Base-by-base conservation (phyloP, 345 rosid genomes). In the Pelargonium nanum region DNA sequence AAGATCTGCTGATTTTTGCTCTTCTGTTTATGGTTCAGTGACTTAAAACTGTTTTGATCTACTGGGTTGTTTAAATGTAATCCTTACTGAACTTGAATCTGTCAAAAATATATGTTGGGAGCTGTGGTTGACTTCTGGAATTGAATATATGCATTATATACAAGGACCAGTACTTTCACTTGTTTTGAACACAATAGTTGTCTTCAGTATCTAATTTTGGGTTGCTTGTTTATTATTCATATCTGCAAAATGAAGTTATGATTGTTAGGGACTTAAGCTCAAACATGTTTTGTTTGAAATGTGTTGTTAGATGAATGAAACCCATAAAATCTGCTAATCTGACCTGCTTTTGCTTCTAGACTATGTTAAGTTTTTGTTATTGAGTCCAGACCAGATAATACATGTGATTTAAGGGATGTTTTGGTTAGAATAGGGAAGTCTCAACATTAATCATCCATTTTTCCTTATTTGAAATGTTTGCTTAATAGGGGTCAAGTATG, bases 371-470 rank as follows among this genome's bases (percentile, higher is more conserved):
- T 40, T 7, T 40, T 12, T 7, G 48, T 24, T 60, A 17, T 57
- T 57, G 58, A 56, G 6, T 13, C 22, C 20, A 22, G 28, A 57
- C 10, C 20, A 56, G 26, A 24, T 17, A 62, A 63, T 30, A 19
- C 59, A 50, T 58, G 44, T 61, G 64, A 51, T 62, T 20, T 24
- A 66, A 21, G 63, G 28, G 44, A 40, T 32, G 40, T 34, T 52
- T 62, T 60, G 51, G 57, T 56, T 60, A 24, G 56, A 53, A 30
- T 66, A 61, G 56, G 53, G 32, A 66, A 59, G 24, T 26, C 55
- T 55, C 16, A 3, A 16, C 19, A 17, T 24, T 53, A 66, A 53
- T 59, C 55, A 55, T 54, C 51, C 44, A 1, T 26, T 62, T 25
- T 20, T 28, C 17, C 22, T 1, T 12, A 24, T 44, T 40, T 7